Base-by-base conservation (phyloP, 1,284 basidiomycete genomes). In the Tetrapyrgos nigripes region DNA sequence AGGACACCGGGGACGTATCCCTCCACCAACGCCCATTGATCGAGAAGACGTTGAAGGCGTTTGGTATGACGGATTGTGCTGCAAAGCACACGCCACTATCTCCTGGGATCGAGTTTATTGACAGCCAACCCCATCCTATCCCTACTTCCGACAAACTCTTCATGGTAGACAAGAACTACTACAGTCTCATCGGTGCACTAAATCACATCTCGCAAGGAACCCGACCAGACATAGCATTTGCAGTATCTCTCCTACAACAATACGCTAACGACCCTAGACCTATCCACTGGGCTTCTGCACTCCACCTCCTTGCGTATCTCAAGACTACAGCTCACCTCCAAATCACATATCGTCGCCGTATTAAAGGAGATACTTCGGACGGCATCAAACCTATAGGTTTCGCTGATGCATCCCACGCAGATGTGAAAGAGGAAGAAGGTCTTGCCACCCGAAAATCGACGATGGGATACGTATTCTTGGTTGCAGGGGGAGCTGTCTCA, bases 301-400 rank as follows among this genome's bases (percentile, higher is more conserved):
- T 70, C 23, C 72, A 73, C 28, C 62, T 74, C 2, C 46, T 78
- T 0, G 57, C 62, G 3, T 79, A 78, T 56, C 50, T 78, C 5
- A 69, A 70, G 26, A 66, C 63, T 0, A 76, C 73, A 0, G n/a
- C 67, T 0, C 58, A 68, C 28, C 63, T 65, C 29, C 57, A 27
- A 14, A 10, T 56, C 13, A 55, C 46, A 4, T 14, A 57, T 50
- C 31, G 50, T 40, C 3, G 40, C 37, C 21, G 1, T 8, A 3
- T 8, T 2, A 6, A 37, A 58, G 10, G 24, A 4, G 24, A 27
- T 2, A 6, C 13, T 29, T 27, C 19, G 2, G 14, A 24, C 24
- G 9, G 31, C 3, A 9, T 3, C 21, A 31, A 19, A 10, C 28
- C 48, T 0, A 17, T 37, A 27, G 21, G 14, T 6, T 37, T 21